Base-by-base conservation (phyloP, 352 stramenopile genomes). In the Phytophthora multivora region DNA sequence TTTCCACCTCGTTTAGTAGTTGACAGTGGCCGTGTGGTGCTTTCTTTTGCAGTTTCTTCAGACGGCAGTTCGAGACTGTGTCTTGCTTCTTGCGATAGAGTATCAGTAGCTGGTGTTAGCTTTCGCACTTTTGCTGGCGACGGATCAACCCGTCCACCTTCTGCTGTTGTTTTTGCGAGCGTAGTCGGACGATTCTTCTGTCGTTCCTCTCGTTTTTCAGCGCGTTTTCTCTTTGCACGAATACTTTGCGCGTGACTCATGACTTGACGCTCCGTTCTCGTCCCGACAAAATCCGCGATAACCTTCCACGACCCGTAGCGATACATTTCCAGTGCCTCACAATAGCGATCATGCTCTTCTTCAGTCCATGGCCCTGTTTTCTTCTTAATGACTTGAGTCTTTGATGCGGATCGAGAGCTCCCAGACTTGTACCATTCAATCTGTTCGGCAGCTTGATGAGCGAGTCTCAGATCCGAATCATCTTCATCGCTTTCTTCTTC, bases 241-340 rank as follows among this genome's bases (percentile, higher is more conserved):
- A 70, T 49, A 31, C 62, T 65, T 21, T 70, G 48, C 10, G 61
- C 41, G 8, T 65, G 61, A 25, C 47, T 69, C 18, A 46, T 48
- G 7, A 69, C 61, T 60, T 69, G 54, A n/a, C 30, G 16, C 8
- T 51, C 53, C 3, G 61, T 64, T 58, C 60, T 69, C 12, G 60
- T 64, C 15, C 53, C 46, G 1, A 69, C 39, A 7, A 55, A 23
- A 16, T 38, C 25, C 1, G 60, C 53, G 8, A 69, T 59, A 4
- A 19, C n/a, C 12, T 69, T 69, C 60, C 60, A 69, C 11, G 53
- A 52, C 10, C 52, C 52, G 31, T 54, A 53, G 9, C 28, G 46
- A 28, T 54, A 69, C n/a, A 30, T 25, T 16, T 46, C 18, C 1
- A 69, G 38, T 12, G 31, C 60, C 39, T 62, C 46, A 36, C 46